Percentiles rank a stretch among this genome's conserved stretches.
These are phyloP conservation scores for Apophysomyces ossiformis DNA, from an alignment of 371 early-diverging fungal genomes.

Conservation along the genomic window DNA sequence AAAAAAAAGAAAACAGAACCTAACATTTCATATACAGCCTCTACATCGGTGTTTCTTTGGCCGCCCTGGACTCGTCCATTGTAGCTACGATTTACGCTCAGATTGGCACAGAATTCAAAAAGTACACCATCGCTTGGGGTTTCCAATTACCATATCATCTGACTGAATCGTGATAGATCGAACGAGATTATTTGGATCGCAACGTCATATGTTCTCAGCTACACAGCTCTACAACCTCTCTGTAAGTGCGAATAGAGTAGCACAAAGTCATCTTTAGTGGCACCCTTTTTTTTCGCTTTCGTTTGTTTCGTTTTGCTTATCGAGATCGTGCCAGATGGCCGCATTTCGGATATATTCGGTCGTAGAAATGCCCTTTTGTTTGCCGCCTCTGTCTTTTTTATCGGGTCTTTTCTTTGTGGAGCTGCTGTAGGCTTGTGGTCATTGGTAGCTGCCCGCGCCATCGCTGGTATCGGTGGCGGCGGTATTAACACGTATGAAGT, in stretches of 20 bases:
- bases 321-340: constrained; percentile 37
- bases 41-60: constrained; percentile 61
- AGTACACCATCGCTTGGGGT: constrained; percentile 20
- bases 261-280: neutral
- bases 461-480: constrained; percentile 85
- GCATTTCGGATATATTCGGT: constrained; percentile 74
- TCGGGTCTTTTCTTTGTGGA: constrained; percentile 65
- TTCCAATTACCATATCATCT: too few relatives aligned
- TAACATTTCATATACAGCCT: constrained; percentile 28
- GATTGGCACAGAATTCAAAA: constrained; percentile 78
- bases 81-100: constrained; percentile 81
- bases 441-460: constrained; percentile 76
- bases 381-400: constrained; percentile 59
- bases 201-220: constrained; percentile 76
- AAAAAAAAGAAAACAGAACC: neutral
- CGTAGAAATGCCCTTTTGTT: constrained; percentile 61
- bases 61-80: constrained; percentile 80
- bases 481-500: constrained; percentile 42
- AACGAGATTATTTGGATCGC: constrained; percentile 75
- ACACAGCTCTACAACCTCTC: constrained; percentile 78
- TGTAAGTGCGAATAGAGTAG: constrained; percentile 45
- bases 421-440: constrained; percentile 60
- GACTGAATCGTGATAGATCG: constrained; percentile 27
- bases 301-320: neutral
- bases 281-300: constrained; percentile 14